Evolutionary conservation across 306 rosid genomes (phyloP), one percentile per base, ranked within the genome.

Genomic region (Bauhinia variegata): DNA sequence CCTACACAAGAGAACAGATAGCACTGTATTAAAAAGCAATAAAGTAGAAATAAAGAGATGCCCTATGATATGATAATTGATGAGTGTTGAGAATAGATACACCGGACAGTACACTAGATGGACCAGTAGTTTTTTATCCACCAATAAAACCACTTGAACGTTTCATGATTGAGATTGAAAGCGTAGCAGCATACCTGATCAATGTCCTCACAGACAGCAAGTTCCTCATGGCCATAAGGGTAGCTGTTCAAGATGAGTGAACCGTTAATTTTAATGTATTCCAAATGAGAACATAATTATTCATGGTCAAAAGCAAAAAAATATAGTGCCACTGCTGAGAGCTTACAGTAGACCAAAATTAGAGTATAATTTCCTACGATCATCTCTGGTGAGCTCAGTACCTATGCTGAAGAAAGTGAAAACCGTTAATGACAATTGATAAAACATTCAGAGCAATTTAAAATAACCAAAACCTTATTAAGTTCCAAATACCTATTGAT

Each of bases 211-310:
- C 91, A 88, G 60, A 90, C 79, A 72, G 95, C 92, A 48, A 93
- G 99, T 70, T 93, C 97, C 84, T 93, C 97, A 18, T 93, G 99
- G 48, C 97, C 97, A 63, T 90, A 93, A 17, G 99, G 99, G 64
- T 85, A 90, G 33, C 99, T 88, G 89, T 68, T 73, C 19, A 37
- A 42, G 53, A 79, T 17, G 78, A 61, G 63, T 53, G 57, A 48
- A 53, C 36, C 46, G 55, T 13, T 61, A 69, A 23, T 23, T n/a
- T n/a, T 71, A 54, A 17, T 65, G 3, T 48, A 57, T 18, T 42
- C 74, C 72, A 69, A 55, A 77, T 33, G 65, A 18, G 54, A 44
- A 82, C 34, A 42, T 14, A 34, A 32, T 17, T 19, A 17, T 19
- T 33, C 42, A 60, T 44, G 36, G 60, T 8, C 36, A 41, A 31